These are phyloP conservation scores for Diplosphaera chodatii DNA, from an alignment of 139 green algal species.

Conservation along the genomic window DNA sequence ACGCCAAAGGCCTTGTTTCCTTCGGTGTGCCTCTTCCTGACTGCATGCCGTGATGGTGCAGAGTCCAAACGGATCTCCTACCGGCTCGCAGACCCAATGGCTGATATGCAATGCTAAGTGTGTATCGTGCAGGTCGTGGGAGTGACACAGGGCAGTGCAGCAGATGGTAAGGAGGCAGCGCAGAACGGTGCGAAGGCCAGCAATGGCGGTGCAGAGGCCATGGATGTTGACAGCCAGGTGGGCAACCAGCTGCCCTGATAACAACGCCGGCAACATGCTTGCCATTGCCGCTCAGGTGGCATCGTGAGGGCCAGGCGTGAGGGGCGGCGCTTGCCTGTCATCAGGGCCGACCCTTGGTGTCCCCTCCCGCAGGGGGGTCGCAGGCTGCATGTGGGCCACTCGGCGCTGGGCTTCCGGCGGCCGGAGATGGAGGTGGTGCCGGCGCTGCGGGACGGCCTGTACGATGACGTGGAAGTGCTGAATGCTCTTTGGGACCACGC, in stretches of 20 bases:
- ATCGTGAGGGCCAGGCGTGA: no score
- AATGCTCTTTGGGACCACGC: slow-evolving; percentile 68
- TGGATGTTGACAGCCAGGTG: slow-evolving; percentile 32
- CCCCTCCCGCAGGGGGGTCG: no score
- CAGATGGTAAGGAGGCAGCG: slow-evolving; percentile 3
- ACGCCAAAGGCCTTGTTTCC: slow-evolving; percentile 90
- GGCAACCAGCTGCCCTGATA: no score
- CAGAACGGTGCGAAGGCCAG: slow-evolving; percentile 1
- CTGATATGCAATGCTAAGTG: no score
- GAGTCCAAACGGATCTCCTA: no score
- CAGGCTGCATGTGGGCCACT: slow-evolving; percentile 38
- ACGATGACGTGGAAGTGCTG: slow-evolving; percentile 70
- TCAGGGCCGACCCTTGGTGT: no score
- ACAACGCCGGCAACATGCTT: no score
- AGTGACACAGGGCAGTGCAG: neutral
- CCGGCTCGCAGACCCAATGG: no score
- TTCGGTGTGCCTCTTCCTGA: slow-evolving; percentile 58
- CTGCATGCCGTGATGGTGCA: no score
- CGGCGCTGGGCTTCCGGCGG: slow-evolving; percentile 37
- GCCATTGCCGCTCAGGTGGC: no score
- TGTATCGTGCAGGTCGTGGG: neutral
- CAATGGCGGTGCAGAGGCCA: slow-evolving; percentile 12
- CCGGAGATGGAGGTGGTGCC: slow-evolving; percentile 63
- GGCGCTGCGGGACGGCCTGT: slow-evolving; percentile 43
- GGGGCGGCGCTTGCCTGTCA: no score